phyloP scores from a whole-genome alignment of 2,329 filamentous ascomycete genomes.

The Botryotinia narcissicola region DNA sequence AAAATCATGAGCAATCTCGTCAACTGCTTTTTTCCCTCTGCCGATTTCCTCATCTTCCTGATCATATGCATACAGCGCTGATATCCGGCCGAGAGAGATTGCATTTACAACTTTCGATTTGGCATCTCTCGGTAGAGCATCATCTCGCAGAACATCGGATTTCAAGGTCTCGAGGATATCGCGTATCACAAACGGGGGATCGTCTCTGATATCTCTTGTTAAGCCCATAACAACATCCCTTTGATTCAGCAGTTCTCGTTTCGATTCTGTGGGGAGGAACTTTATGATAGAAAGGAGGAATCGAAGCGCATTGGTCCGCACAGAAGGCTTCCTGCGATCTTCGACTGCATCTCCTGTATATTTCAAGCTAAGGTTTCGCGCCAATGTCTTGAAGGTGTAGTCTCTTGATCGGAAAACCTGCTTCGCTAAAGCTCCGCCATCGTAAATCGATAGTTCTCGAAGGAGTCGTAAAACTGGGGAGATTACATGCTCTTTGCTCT shows the following conservation, averaged over 20 bases:
- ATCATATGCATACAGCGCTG: slow-evolving; percentile 65
- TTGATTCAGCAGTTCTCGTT: slow-evolving; percentile 79
- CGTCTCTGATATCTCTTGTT: slow-evolving; percentile 73
- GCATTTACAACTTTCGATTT: slow-evolving; percentile 78
- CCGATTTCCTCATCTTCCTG: slow-evolving; percentile 47
- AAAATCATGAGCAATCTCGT: slow-evolving; percentile 71
- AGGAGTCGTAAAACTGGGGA: slow-evolving; percentile 84
- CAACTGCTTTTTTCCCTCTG: slow-evolving; percentile 53
- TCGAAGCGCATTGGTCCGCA: slow-evolving; percentile 78
- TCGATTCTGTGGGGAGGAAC: slow-evolving; percentile 72
- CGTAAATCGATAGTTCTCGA: slow-evolving; percentile 79
- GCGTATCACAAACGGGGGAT: slow-evolving; percentile 70
- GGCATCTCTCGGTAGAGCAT: slow-evolving; percentile 65
- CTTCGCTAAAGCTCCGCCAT: slow-evolving; percentile 78
- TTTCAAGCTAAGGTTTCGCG: slow-evolving; percentile 75
- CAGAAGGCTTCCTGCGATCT: slow-evolving; percentile 68
- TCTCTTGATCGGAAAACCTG: slow-evolving; percentile 75
- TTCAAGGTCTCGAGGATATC: slow-evolving; percentile 73
- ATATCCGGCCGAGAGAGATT: slow-evolving; percentile 68
- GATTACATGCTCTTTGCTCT: slow-evolving; percentile 82
- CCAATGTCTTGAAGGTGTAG: slow-evolving; percentile 75
- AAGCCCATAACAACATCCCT: slow-evolving; percentile 65
- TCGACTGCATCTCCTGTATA: slow-evolving; percentile 58
- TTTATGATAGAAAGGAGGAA: slow-evolving; percentile 78
- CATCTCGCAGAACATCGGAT: slow-evolving; percentile 70